Percentiles rank a stretch among this genome's conserved stretches.
Conservation (phyloP, 441 rosid species). For the Bruguiera hainesii region DNA sequence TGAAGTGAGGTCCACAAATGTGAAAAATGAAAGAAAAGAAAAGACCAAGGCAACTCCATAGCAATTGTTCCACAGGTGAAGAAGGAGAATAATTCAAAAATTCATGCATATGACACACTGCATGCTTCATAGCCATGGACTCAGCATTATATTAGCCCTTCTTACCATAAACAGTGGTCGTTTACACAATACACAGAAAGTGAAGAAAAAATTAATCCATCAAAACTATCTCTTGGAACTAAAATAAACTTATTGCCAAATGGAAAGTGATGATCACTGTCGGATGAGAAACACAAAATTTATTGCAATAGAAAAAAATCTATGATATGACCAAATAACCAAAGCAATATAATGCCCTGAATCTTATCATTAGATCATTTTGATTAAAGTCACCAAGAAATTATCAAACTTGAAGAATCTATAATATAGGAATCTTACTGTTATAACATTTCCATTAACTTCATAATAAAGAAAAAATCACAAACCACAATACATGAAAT, state of each 20-base stretch:
- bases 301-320: no score
- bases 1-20: not conserved
- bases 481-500: no score
- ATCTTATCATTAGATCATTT: no score
- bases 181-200: not conserved
- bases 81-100: not conserved
- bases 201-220: not conserved
- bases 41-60: not conserved
- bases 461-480: no score
- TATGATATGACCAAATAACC: no score
- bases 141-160: not conserved
- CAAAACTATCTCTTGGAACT: not conserved
- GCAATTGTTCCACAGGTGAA: not conserved
- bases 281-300: no score
- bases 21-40: not conserved
- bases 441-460: no score
- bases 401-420: no score
- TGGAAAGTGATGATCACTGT: not conserved
- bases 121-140: not conserved
- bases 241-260: not conserved
- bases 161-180: not conserved
- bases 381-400: no score
- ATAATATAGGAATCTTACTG: no score
- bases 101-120: not conserved
- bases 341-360: no score